phyloP scores from a whole-genome alignment of 768 basidiomycete genomes.

The Suillus subluteus region DNA sequence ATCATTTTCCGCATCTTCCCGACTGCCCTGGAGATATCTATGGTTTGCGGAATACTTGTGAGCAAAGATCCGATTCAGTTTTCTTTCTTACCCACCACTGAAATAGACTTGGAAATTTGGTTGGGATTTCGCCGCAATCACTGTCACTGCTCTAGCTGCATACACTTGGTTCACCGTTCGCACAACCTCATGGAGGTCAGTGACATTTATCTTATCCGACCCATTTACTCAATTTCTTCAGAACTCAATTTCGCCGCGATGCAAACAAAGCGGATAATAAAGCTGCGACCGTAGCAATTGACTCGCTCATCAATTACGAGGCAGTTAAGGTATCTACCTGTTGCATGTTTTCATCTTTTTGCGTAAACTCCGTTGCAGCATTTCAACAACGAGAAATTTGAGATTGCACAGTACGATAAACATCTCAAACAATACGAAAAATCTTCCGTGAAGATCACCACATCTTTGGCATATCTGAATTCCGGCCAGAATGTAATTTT shows the following conservation, averaged over 20 bases:
- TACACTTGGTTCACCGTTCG: constrained; percentile 98
- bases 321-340: constrained; percentile 82
- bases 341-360: constrained; percentile 2
- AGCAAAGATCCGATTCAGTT: constrained; percentile 26
- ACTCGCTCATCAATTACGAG: constrained; percentile 97
- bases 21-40: constrained; percentile 92
- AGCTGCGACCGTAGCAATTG: constrained; percentile 91
- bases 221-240: constrained; percentile 32
- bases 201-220: not conserved
- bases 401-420: constrained; percentile 90
- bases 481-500: constrained; percentile 98
- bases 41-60: constrained; percentile 97
- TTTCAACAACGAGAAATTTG: constrained; percentile 96
- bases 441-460: constrained; percentile 92
- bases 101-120: constrained; percentile 94
- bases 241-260: constrained; percentile 90
- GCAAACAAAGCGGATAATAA: constrained; percentile 98
- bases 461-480: constrained; percentile 90
- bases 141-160: constrained; percentile 77
- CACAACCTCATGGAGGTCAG: constrained; percentile 94
- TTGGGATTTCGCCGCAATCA: constrained; percentile 95
- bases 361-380: constrained; percentile 53
- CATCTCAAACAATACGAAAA: constrained; percentile 88
- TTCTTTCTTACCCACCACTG: constrained; percentile 8
- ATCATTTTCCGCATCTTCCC: constrained; percentile 95